A percentile compares a stretch with the other conserved stretches of the same genome.
These are phyloP conservation scores for Dioszegia crocea DNA, from an alignment of 768 basidiomycete genomes.

Conservation along the genomic window DNA sequence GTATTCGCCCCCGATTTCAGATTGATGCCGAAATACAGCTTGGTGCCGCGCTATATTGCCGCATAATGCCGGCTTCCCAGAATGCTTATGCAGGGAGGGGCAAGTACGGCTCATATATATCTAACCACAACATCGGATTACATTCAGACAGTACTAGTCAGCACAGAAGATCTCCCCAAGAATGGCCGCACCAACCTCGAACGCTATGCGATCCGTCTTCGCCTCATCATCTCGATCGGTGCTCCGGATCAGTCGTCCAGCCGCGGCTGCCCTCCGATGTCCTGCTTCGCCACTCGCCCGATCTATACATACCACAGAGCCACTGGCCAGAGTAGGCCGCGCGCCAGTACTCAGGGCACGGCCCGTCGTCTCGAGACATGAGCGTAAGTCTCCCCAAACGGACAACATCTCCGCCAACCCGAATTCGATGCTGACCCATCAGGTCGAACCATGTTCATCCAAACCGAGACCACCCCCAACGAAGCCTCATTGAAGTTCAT, in stretches of 20 bases:
- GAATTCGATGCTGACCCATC: not conserved
- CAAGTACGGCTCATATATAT: no score
- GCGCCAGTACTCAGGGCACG: not conserved
- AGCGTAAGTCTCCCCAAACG: not conserved
- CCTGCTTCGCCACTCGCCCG: slow-evolving; percentile 2
- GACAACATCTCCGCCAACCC: not conserved
- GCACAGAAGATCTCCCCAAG: no score
- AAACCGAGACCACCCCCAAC: slow-evolving; percentile 95
- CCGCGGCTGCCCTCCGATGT: not conserved
- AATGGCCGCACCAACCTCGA: no score
- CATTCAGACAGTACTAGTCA: no score
- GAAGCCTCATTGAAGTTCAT: slow-evolving; percentile 98
- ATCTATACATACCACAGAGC: slow-evolving; percentile 6
- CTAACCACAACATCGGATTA: no score
- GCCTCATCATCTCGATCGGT: slow-evolving; percentile 2
- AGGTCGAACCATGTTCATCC: slow-evolving; percentile 87
- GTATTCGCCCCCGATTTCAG: no score
- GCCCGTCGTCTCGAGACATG: not conserved
- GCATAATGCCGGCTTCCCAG: no score
- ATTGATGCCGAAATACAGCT: no score
- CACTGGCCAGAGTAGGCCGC: not conserved
- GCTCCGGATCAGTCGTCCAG: not conserved
- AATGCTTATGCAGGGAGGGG: no score
- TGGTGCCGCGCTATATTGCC: no score
- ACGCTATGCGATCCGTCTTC: slow-evolving; percentile 1